Evolutionary conservation across 306 rosid genomes (phyloP), one percentile per base, ranked within the genome.

Genomic region (Ziziphus jujuba): DNA sequence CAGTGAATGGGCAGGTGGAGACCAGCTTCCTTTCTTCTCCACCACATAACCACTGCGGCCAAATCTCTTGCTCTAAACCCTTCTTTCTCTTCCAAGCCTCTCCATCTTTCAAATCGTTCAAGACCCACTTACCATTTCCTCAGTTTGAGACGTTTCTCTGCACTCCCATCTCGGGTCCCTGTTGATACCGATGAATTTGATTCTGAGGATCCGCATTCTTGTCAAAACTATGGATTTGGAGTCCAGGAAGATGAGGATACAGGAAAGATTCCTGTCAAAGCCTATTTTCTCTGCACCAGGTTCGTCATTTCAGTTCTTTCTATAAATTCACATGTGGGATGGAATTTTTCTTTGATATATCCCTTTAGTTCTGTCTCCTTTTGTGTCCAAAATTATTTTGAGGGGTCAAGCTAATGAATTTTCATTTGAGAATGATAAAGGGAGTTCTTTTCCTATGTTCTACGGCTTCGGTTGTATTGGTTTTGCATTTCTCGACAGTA

Each of bases 231-330:
- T 50, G 81, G 55, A 0, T 75, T 70, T 2, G 67, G 56, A 54
- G 67, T 72, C 44, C 63, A 73, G 12, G 84, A 84, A 13, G 61
- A 65, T 5, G 80, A 78, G 19, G 87, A 69, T 11, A 23, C 56
- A 6, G 85, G 83, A 1, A 88, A 86, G 74, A 82, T 93, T 52
- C 91, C 96, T 56, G 74, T 90, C 64, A 93, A 93, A 70, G 97
- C 97, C 3, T 93, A 71, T 70, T 93, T 93, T 67, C 91, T 93
- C 12, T 93, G 87, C 54, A 93, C 98, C 73, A 93, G 97, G 97
- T 90, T 73, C 22, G 80, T 61, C 36, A 6, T 34, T 14, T 3
- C 43, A 52, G 16, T 3, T 64, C 22, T 59, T 58, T 40, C 47
- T 76, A 44, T 61, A 24, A 63, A 72, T 70, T 80, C 5, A 19